These are phyloP conservation scores for Cryphonectria nitschkei DNA, from an alignment of 2,329 filamentous ascomycete genomes.

Conservation along the genomic window DNA sequence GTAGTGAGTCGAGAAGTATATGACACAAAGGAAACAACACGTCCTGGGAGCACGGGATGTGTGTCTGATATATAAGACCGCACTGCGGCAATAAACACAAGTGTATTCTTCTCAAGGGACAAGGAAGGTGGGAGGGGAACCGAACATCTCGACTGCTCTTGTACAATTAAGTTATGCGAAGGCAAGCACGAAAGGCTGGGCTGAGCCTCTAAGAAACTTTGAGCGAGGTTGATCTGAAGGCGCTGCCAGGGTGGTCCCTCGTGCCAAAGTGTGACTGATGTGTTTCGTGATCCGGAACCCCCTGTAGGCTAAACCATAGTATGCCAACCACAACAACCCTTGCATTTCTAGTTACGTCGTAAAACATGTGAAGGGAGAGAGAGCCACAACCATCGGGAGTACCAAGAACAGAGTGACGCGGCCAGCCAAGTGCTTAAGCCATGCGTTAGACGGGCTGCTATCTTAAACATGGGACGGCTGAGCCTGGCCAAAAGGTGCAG, in stretches of 20 bases:
- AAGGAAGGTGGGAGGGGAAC: neutral
- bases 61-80: conserved; percentile 6
- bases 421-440: neutral
- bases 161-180: neutral
- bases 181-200: neutral
- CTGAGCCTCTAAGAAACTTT: neutral
- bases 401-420: conserved; percentile 1
- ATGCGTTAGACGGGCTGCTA: neutral
- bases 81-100: neutral
- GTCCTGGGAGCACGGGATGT: neutral
- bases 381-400: neutral
- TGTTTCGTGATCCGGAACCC: neutral
- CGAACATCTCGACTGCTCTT: neutral
- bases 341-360: neutral
- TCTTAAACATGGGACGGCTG: conserved; percentile 6
- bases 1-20: neutral
- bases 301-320: neutral
- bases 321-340: neutral
- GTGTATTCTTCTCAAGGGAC: neutral
- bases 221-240: neutral
- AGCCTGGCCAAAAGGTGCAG: neutral
- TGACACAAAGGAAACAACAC: neutral
- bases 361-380: neutral
- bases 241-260: conserved; percentile 1
- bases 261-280: conserved; percentile 1